phyloP scores from a whole-genome alignment of 345 rosid species.

The Excoecaria cochinchinensis region DNA sequence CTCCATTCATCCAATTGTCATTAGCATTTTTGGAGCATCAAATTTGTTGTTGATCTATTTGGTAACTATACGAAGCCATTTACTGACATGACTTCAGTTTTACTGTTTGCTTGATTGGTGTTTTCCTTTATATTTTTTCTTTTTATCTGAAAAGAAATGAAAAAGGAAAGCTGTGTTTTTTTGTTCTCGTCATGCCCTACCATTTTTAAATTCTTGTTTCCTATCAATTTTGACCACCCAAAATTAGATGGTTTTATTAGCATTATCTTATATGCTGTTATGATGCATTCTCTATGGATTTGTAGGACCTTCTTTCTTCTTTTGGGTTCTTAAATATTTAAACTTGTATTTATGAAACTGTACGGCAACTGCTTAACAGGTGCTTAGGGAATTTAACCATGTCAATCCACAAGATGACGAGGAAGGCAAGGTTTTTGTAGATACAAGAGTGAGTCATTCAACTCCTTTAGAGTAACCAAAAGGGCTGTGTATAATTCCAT shows the following conservation, averaged over 20 bases:
- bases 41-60: neutral
- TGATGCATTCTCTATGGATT: neutral
- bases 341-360: neutral
- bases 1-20: neutral
- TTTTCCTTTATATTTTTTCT: no score
- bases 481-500: neutral
- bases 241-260: neutral
- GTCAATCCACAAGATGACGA: conserved; percentile 96
- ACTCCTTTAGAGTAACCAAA: neutral
- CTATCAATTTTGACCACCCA: neutral
- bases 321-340: neutral
- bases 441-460: conserved; percentile 56
- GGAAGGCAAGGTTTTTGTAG: conserved; percentile 78
- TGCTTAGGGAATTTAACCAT: conserved; percentile 95
- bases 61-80: neutral
- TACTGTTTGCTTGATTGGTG: conserved; percentile 7
- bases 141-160: neutral
- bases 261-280: neutral
- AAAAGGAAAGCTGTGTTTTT: neutral
- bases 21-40: neutral
- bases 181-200: no score
- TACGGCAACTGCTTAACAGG: conserved; percentile 39
- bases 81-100: neutral
- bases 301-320: neutral
- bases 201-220: no score